phyloP scores from a whole-genome alignment of 257 asterid genomes.

The Cruciata laevipes region DNA sequence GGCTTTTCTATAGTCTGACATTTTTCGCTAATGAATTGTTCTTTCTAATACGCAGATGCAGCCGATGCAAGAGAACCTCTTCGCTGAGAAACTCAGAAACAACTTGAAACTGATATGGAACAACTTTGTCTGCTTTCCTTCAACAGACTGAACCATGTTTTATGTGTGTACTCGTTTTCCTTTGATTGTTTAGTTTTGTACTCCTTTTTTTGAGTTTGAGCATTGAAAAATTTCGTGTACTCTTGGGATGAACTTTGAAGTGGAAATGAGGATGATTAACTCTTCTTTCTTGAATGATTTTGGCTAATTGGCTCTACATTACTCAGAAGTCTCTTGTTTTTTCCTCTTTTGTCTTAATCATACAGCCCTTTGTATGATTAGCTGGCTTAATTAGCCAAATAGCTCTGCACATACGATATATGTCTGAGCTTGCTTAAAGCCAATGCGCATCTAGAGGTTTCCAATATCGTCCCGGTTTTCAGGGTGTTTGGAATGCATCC shows the following conservation, averaged over 20 bases:
- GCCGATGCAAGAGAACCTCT: conserved; percentile 15
- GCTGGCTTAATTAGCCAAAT: too few species aligned
- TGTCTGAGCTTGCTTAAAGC: too few species aligned
- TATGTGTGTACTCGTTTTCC: background rate
- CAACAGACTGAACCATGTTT: conserved; percentile 12
- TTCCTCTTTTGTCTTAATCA: too few species aligned
- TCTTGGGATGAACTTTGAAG: background rate
- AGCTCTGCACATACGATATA: too few species aligned
- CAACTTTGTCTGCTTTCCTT: conserved; percentile 19
- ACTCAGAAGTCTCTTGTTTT: background rate
- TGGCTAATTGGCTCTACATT: background rate
- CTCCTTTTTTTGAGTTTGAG: too few species aligned
- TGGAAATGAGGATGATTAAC: background rate
- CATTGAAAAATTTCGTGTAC: background rate
- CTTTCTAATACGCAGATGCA: conserved; percentile 26
- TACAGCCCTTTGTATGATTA: too few species aligned
- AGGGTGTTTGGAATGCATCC: too few species aligned
- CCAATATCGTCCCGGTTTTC: too few species aligned
- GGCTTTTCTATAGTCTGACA: too few species aligned
- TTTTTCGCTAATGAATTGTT: background rate
- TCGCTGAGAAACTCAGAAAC: conserved; percentile 27
- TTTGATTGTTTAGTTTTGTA: background rate
- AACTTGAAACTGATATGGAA: conserved; percentile 42
- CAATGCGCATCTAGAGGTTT: too few species aligned
- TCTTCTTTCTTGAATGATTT: background rate